Evolutionary conservation across 176 grass and related monocot genomes (phyloP).

Genomic region (Aegilops sharonensis): DNA sequence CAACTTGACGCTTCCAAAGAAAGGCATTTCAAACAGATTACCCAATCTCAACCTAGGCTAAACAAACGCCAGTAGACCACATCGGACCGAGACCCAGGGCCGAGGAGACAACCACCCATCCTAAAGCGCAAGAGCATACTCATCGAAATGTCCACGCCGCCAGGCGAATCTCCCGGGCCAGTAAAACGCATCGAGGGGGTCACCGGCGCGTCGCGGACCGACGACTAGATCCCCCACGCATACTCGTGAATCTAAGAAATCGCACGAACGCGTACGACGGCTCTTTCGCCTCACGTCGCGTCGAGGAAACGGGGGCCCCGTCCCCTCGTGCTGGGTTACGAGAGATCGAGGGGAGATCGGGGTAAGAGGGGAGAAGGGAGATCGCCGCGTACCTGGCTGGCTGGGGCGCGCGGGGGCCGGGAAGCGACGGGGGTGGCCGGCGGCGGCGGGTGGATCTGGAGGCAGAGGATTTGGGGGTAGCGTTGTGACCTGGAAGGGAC

Average conservation of each 20-base stretch:
- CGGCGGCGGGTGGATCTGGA: slow-evolving; percentile 44
- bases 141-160: background rate
- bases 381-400: slow-evolving; percentile 18
- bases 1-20: background rate
- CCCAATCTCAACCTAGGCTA: background rate
- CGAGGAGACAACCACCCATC: background rate
- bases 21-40: background rate
- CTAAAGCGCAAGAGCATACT: background rate
- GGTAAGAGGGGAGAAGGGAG: background rate
- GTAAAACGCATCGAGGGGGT: background rate
- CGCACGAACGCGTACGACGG: background rate
- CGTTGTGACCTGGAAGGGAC: slow-evolving; percentile 11
- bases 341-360: background rate
- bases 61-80: background rate
- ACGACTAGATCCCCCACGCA: background rate
- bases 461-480: background rate
- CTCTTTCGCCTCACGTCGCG: background rate
- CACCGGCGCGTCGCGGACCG: background rate
- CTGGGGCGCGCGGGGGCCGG: background rate
- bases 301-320: background rate
- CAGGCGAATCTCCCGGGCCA: background rate
- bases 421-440: slow-evolving; percentile 9
- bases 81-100: background rate
- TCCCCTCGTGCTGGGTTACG: background rate
- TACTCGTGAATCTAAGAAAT: background rate